Evolutionary conservation across 768 basidiomycete genomes (phyloP), one percentile per base, ranked within the genome.

Genomic region (Ramaria sp.): DNA sequence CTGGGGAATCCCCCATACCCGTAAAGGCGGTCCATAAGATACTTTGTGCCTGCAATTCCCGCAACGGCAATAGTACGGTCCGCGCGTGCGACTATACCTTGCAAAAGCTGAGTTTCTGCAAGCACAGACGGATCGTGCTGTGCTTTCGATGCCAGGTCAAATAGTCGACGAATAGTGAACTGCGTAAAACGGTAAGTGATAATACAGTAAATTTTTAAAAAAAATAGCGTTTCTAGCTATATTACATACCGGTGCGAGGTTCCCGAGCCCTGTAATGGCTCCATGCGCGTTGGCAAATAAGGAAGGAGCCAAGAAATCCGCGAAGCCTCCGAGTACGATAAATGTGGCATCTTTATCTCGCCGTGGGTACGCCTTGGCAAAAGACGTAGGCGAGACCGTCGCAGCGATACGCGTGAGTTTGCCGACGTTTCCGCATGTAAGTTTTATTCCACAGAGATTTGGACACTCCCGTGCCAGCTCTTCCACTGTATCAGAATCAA

Each of bases 351-450:
- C 67, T 20, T 72, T 63, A 62, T 80, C 78, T 69, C 79, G 83
- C 64, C 88, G 83, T 42, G 90, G 88, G 67, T 83, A 71, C 32
- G 69, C 62, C 27, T 73, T 64, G 16, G 68, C 58, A 68, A 91
- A 92, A 32, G 71, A 69, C 12, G n/a, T n/a, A n/a, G 20, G 24
- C 13, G 85, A 77, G 6, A 88, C 78, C 9, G 74, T 71, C 42
- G 83, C 82, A 48, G 83, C 81, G 59, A 94, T 85, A 61, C 92
- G 78, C 27, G 88, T 88, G 61, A 94, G 75, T 69, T 94, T 94
- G 48, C 92, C 93, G 58, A 96, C 88, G 62, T 87, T 89, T 27
- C 88, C 91, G 62, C 93, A 95, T 81, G 92, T 95, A 56, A 95
- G 78, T 69, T 97, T 97, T 58, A 93, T 83, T 20, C 92, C 93